Evolutionary conservation across 73 alveolate genomes (phyloP).

Genomic region (Blepharisma stoltei): DNA sequence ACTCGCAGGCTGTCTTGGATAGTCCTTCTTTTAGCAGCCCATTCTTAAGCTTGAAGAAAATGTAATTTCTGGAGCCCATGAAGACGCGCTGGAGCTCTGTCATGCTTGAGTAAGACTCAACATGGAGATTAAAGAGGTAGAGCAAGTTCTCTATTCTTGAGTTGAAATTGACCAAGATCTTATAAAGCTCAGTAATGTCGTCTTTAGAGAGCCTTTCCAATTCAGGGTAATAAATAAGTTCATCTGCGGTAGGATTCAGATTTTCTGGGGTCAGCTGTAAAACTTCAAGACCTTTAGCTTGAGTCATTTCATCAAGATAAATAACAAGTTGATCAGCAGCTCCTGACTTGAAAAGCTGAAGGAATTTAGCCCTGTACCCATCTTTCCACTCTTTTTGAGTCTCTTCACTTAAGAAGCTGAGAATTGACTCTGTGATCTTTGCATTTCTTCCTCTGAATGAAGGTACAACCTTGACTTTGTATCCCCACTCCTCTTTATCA

Average conservation of each 20-base stretch:
- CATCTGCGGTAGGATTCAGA: slow-evolving; percentile 55
- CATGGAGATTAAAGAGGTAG: slow-evolving; percentile 53
- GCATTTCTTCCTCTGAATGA: slow-evolving; percentile 60
- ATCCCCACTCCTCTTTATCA: slow-evolving; percentile 52
- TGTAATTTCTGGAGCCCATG: slow-evolving; percentile 30
- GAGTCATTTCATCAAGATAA: slow-evolving; percentile 59
- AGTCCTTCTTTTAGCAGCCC: background rate
- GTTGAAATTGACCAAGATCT: slow-evolving; percentile 51
- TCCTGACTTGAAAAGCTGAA: slow-evolving; percentile 42
- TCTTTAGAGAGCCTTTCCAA: slow-evolving; percentile 55
- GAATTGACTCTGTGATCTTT: background rate
- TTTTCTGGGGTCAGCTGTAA: slow-evolving; percentile 49
- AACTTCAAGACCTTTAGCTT: slow-evolving; percentile 52
- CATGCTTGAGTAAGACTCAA: slow-evolving; percentile 21
- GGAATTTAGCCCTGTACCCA: slow-evolving; percentile 46
- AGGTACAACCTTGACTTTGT: slow-evolving; percentile 49
- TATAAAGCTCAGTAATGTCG: slow-evolving; percentile 53
- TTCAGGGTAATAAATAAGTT: slow-evolving; percentile 59
- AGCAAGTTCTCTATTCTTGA: slow-evolving; percentile 40
- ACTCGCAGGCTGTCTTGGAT: slow-evolving; percentile 37
- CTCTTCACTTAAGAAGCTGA: slow-evolving; percentile 27
- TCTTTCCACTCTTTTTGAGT: slow-evolving; percentile 41
- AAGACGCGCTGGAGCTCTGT: slow-evolving; percentile 16
- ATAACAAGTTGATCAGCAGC: slow-evolving; percentile 66
- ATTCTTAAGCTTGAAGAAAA: slow-evolving; percentile 12